Base-by-base conservation (phyloP, 2,329 filamentous ascomycete genomes). In the Colletotrichum graminicola region DNA sequence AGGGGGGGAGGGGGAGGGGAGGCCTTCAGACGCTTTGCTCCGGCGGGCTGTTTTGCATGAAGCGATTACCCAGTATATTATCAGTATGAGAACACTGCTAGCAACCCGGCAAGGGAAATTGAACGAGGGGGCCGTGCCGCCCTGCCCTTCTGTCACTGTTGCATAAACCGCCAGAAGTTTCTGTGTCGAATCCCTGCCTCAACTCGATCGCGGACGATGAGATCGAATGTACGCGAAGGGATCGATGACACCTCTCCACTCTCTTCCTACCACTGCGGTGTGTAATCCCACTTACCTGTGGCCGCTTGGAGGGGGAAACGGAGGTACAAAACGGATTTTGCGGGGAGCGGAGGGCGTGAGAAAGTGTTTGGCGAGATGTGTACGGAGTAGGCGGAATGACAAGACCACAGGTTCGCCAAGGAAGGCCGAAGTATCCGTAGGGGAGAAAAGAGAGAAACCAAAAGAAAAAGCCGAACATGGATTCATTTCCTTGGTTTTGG, bases 351-450 rank as follows among this genome's bases (percentile, higher is more conserved):
- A 47, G 45, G 10, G 18, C 7, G 26, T 14, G 26, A 45, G 39
- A n/a, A 26, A 43, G 26, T 18, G 23, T 29, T 43, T 21, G 21
- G 59, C 26, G 43, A 12, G 21, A 49, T 36, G 11, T 55, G 32
- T 29, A n/a, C n/a, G n/a, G n/a, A n/a, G n/a, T n/a, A 21, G 18
- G 41, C 29, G 29, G 32, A n/a, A 62, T 39, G 59, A 32, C n/a
- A 23, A 26, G 59, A 62, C 59, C 43, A 47, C 59, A 49, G 59
- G 43, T 32, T 47, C 45, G 43, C 29, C 43, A 49, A 61, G 59
- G 29, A 32, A 16, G 4, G 32, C 45, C 45, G 45, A 21, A 8
- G 18, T 43, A 43, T 10, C 14, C 5, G 16, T 18, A 41, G 10
- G 41, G 41, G 16, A 21, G 21, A 14, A 32, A 16, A 47, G n/a